A percentile compares a stretch with the other conserved stretches of the same genome.
Evolutionary conservation across 2,329 filamentous ascomycete genomes (phyloP).

Genomic region (Colletotrichum incanum): DNA sequence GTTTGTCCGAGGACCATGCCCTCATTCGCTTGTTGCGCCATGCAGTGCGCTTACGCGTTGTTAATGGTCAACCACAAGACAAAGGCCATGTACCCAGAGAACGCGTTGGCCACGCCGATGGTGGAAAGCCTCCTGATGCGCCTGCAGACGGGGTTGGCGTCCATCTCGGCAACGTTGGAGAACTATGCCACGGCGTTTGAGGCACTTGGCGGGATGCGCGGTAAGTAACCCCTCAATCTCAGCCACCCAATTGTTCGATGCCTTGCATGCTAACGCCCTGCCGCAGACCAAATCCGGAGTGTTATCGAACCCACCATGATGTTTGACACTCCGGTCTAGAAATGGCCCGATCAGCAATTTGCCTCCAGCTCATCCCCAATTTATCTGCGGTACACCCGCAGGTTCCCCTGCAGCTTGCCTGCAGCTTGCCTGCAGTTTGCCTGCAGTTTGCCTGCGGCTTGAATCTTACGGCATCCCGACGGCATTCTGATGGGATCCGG

Average conservation of each 20-base stretch:
- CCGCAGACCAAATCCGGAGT: slow-evolving; percentile 47
- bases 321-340: slow-evolving; percentile 39
- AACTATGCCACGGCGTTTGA: slow-evolving; percentile 63
- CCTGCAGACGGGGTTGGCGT: slow-evolving; percentile 59
- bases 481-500: slow-evolving; percentile 11
- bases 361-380: slow-evolving; percentile 14
- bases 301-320: slow-evolving; percentile 47
- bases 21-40: slow-evolving; percentile 62
- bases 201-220: slow-evolving; percentile 62
- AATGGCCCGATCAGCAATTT: slow-evolving; percentile 22
- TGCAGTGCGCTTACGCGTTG: slow-evolving; percentile 62
- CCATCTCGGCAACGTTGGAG: slow-evolving; percentile 58
- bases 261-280: slow-evolving; percentile 21
- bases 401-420: not conserved
- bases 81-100: slow-evolving; percentile 53
- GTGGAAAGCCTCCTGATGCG: slow-evolving; percentile 56
- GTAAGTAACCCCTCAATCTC: slow-evolving; percentile 48
- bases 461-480: slow-evolving; percentile 6
- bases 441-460: not conserved
- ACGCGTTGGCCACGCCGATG: slow-evolving; percentile 46
- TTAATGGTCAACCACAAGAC: slow-evolving; percentile 61
- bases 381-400: slow-evolving; percentile 11
- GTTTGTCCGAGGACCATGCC: slow-evolving; percentile 62
- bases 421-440: not conserved
- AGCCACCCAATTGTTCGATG: not conserved